These are phyloP conservation scores for Coniochaeta hoffmannii DNA, from an alignment of 2,329 filamentous ascomycete species.

Conservation along the genomic window DNA sequence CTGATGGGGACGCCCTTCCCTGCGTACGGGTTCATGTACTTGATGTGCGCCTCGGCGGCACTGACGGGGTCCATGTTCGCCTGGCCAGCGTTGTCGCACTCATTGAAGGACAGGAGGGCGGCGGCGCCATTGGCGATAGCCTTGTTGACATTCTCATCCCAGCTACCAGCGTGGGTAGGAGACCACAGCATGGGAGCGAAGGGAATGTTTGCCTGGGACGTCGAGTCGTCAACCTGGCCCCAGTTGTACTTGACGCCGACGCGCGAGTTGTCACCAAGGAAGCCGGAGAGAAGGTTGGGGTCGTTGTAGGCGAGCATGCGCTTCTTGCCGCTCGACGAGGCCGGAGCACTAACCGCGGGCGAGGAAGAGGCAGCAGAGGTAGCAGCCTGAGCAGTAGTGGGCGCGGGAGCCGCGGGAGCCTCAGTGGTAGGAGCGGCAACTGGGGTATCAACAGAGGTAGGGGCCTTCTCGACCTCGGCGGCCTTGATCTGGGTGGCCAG, in stretches of 20 bases:
- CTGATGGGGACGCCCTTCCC: slow-evolving; percentile 47
- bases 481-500: slow-evolving; percentile 10
- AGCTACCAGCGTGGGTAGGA: slow-evolving; percentile 37
- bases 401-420: not conserved
- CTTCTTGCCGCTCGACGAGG: slow-evolving; percentile 33
- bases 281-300: slow-evolving; percentile 40
- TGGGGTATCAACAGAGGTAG: slow-evolving; percentile 4
- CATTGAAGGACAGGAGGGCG: slow-evolving; percentile 62
- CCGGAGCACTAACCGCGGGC: slow-evolving; percentile 16
- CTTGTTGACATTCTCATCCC: slow-evolving; percentile 39
- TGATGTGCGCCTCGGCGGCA: slow-evolving; percentile 45
- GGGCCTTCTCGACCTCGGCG: not conserved
- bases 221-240: slow-evolving; percentile 38
- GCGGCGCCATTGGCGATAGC: slow-evolving; percentile 47
- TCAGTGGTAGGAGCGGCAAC: not conserved
- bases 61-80: slow-evolving; percentile 45
- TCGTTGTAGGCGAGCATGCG: slow-evolving; percentile 65
- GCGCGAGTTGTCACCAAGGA: slow-evolving; percentile 32
- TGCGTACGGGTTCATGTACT: slow-evolving; percentile 48
- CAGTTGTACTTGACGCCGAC: slow-evolving; percentile 65
- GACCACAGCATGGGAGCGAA: slow-evolving; percentile 66
- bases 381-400: slow-evolving; percentile 4
- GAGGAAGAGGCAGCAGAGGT: slow-evolving; percentile 14
- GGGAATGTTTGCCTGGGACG: slow-evolving; percentile 35
- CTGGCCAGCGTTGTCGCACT: slow-evolving; percentile 57